Evolutionary conservation across 1,284 basidiomycete genomes (phyloP), one percentile per base, ranked within the genome.

Genomic region (Ustilago vetiveriae): DNA sequence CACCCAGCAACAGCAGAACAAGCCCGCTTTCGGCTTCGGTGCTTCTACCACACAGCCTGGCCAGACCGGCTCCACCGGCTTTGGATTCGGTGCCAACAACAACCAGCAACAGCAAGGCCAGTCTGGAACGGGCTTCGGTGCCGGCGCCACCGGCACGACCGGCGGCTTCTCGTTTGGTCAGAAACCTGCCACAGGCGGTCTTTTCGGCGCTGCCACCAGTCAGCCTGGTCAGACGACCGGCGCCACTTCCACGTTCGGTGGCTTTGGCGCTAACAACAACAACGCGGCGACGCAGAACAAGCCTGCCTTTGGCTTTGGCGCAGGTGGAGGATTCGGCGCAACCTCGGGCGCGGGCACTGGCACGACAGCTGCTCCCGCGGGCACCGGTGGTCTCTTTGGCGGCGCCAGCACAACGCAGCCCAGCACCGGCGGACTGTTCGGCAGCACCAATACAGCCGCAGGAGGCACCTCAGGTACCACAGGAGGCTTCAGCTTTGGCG

Each of bases 141-240:
- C 68, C n/a, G 46, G 48, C 32, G 41, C 56, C 32, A 60, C 64
- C 6, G 54, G 55, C 48, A 64, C 74, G 11, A 46, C 59, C 0
- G 65, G 64, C 27, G 72, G 72, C 24, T 68, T 67, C 50, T 51
- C 62, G 38, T 70, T 75, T 35, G 70, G 83, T 69, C 11, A 51
- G 22, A 67, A 75, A 48, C 67, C 71, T 17, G 64, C 71, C 4
- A 62, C 81, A 52, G 73, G 83, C 3, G 83, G 85, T 42, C 77
- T 90, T 14, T 90, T 90, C 72, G 86, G 87, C 21, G 70, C 52
- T 30, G 64, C 78, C 11, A 53, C 56, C 29, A 51, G 41, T 14
- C 49, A 65, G 40, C 67, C 71, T 8, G 65, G 57, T 38, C 77
- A 60, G 56, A 60, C 65, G 6, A 63, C 70, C 17, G 62, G 72